These are phyloP conservation scores for Aspergillus sp. DNA, from an alignment of 2,329 filamentous ascomycete species.

Conservation along the genomic window DNA sequence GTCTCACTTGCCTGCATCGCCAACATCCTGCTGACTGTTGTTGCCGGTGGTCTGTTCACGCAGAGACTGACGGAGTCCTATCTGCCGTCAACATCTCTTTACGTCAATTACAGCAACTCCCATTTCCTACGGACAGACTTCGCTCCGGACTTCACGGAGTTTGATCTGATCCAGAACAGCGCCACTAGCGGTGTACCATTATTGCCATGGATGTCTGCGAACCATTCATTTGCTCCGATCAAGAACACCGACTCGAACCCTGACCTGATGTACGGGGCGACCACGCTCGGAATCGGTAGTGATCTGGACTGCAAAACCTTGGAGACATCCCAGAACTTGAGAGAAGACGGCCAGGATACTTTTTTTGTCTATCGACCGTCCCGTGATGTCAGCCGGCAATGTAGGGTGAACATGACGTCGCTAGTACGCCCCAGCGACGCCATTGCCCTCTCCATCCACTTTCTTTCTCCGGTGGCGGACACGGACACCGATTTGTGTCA, in stretches of 20 bases:
- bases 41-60: slow-evolving; percentile 37
- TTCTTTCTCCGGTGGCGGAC: slow-evolving; percentile 28
- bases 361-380: slow-evolving; percentile 33
- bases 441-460: slow-evolving; percentile 37
- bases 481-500: slow-evolving; percentile 31
- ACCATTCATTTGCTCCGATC: slow-evolving; percentile 34
- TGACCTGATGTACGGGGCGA: slow-evolving; percentile 29
- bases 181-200: slow-evolving; percentile 36
- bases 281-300: slow-evolving; percentile 32
- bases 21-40: slow-evolving; percentile 33
- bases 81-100: slow-evolving; percentile 25
- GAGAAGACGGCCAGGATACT: slow-evolving; percentile 13
- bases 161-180: slow-evolving; percentile 38
- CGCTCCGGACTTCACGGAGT: slow-evolving; percentile 37
- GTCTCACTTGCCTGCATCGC: slow-evolving; percentile 34
- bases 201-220: slow-evolving; percentile 35
- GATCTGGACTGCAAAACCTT: slow-evolving; percentile 28
- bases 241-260: slow-evolving; percentile 22
- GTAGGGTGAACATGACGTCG: slow-evolving; percentile 31
- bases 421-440: slow-evolving; percentile 24
- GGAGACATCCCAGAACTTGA: slow-evolving; percentile 20
- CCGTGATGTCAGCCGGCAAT: slow-evolving; percentile 24
- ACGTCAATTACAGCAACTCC: slow-evolving; percentile 34
- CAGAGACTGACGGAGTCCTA: slow-evolving; percentile 32
- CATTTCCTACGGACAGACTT: slow-evolving; percentile 33